These are phyloP conservation scores for Jaenimonas drosophilae DNA, from an alignment of 208 protist genomes.

Conservation along the genomic window DNA sequence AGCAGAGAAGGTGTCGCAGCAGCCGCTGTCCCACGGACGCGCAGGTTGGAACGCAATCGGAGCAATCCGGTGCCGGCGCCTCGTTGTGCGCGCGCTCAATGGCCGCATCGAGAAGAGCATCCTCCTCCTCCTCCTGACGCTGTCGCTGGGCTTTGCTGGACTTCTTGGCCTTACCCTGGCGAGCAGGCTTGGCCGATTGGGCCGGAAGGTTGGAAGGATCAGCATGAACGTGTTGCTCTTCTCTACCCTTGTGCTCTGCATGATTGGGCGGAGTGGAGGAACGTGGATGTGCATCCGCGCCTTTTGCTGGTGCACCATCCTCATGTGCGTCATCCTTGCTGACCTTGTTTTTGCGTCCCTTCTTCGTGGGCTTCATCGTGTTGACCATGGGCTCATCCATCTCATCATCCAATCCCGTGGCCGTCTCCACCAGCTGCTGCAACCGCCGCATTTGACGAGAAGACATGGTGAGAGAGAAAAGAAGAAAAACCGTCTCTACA, in stretches of 20 bases:
- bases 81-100: constrained; percentile 19
- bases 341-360: background rate
- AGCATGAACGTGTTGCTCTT: too few relatives aligned
- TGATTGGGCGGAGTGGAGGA: too few relatives aligned
- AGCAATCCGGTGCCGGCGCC: too few relatives aligned
- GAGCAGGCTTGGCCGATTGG: background rate
- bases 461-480: constrained; percentile 44
- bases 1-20: constrained; percentile 35
- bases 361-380: constrained; percentile 14
- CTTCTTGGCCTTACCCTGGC: constrained; percentile 5
- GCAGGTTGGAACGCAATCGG: too few relatives aligned
- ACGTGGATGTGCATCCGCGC: too few relatives aligned
- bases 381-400: constrained; percentile 8
- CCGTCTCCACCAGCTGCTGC: constrained; percentile 61
- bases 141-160: constrained; percentile 15
- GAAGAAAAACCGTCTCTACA: constrained; percentile 6
- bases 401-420: constrained; percentile 30
- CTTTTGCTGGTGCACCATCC: too few relatives aligned
- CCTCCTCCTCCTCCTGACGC: constrained; percentile 46
- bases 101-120: constrained; percentile 55
- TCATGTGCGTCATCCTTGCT: background rate
- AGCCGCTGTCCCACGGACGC: constrained; percentile 13
- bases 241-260: too few relatives aligned
- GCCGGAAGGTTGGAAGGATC: background rate
- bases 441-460: constrained; percentile 66